Conservation (phyloP, 768 basidiomycete genomes). For the Pulveroboletus sp. region DNA sequence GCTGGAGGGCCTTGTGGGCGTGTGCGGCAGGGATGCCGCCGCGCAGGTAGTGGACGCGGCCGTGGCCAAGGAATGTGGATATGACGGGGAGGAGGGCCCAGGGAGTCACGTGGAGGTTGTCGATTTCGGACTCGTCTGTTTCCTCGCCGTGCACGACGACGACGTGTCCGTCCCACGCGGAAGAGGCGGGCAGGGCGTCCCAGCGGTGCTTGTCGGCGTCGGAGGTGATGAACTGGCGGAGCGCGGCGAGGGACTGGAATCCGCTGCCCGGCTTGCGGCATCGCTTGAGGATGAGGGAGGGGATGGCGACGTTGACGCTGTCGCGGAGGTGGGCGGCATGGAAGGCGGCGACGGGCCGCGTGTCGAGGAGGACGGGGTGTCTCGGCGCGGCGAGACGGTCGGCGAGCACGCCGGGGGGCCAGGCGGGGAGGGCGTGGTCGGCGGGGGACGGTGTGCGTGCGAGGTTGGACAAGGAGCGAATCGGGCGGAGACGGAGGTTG, state of each 20-base stretch:
- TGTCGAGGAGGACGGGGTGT: constrained; percentile 78
- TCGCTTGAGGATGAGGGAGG: constrained; percentile 87
- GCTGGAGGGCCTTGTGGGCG: constrained; percentile 53
- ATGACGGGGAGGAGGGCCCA: constrained; percentile 73
- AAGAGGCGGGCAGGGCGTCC: constrained; percentile 53
- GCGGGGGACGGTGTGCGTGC: constrained; percentile 54
- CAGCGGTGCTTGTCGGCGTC: constrained; percentile 69
- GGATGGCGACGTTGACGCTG: constrained; percentile 84
- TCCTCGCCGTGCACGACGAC: constrained; percentile 77
- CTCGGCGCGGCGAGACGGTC: constrained; percentile 44
- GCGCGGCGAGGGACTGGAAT: constrained; percentile 61
- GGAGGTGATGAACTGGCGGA: constrained; percentile 82
- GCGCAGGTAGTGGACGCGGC: constrained; percentile 63
- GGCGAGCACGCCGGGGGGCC: constrained; percentile 45
- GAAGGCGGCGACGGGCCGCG: constrained; percentile 67
- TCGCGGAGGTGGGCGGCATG: constrained; percentile 60
- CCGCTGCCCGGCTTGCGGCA: constrained; percentile 68
- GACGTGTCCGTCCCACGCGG: constrained; percentile 65
- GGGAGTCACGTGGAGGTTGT: constrained; percentile 52
- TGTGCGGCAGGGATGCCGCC: constrained; percentile 69
- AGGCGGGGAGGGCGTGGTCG: constrained; percentile 35
- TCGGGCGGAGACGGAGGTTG: constrained; percentile 77
- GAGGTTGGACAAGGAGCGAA: constrained; percentile 56
- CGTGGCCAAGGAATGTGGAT: constrained; percentile 52
- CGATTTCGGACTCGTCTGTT: constrained; percentile 65